Base-by-base conservation (phyloP, 2,329 filamentous ascomycete species). In the Didymella glomerata region DNA sequence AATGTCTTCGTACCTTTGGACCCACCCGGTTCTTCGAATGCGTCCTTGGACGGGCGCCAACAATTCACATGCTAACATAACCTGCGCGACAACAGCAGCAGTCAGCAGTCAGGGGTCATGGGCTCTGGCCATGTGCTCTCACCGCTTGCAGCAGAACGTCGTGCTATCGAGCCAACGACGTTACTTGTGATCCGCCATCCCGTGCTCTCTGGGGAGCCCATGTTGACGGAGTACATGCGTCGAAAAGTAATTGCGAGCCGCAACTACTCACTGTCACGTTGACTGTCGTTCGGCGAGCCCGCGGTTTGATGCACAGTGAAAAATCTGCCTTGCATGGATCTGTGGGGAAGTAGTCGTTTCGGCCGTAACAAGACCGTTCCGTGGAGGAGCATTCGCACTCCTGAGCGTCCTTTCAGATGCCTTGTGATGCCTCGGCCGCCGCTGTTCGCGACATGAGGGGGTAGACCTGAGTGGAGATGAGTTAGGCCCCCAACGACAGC, bases 401-500 rank as follows among this genome's bases (percentile, higher is more conserved):
- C 1, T n/a, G 3, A 22, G 10, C 20, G 2, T 51, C 16, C 2
- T 1, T 40, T 8, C 32, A 25, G 44, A 25, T 48, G 9, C 16
- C 34, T 7, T n/a, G 9, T 22, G 36, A 36, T 34, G 36, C 42
- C 48, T 42, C 42, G 42, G 48, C n/a, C 20, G 25, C 13, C 5
- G 20, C n/a, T 16, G 16, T 34, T 41, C 45, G n/a, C 7, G 18
- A 25, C 16, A 22, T 16, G 10, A 38, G 30, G 45, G 45, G 28
- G 20, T 7, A 24, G 4, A 45, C 13, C 22, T 4, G 20, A 49
- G 44, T 45, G 48, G 49, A 50, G 18, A 59, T 59, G 41, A 54
- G 6, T 59, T 27, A 53, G 56, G 56, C 44, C 25, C 46, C 56
- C 54, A 46, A 44, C 24, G 28, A 38, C 36, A 16, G 11, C 30